A percentile compares a stretch with the other conserved stretches of the same genome.
phyloP scores from a whole-genome alignment of 306 rosid species.

The Datisca glomerata region DNA sequence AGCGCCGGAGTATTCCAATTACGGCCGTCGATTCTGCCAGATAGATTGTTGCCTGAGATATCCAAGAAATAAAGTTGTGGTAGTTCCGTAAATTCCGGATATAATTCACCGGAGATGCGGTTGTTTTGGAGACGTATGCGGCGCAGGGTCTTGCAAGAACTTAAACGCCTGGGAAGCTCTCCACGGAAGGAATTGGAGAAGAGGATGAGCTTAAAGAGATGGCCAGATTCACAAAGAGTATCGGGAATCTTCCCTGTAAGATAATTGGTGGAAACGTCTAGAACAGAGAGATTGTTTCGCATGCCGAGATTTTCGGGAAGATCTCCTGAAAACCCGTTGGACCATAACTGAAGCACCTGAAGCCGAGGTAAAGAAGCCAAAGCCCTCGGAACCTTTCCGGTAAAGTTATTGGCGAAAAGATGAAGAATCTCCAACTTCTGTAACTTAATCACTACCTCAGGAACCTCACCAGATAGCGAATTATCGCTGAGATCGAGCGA shows the following conservation, averaged over 20 bases:
- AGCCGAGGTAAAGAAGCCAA: conserved; percentile 50
- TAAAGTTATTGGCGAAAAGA: conserved; percentile 66
- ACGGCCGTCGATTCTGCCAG: conserved; percentile 43
- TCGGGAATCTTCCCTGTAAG: conserved; percentile 63
- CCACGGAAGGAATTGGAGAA: conserved; percentile 68
- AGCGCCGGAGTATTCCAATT: conserved; percentile 62
- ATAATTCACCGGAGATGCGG: conserved; percentile 44
- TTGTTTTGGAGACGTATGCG: conserved; percentile 84
- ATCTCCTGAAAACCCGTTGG: conserved; percentile 60
- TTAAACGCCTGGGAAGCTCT: conserved; percentile 32
- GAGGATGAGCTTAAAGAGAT: conserved; percentile 73
- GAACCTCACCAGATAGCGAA: conserved; percentile 57
- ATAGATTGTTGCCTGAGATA: conserved; percentile 50
- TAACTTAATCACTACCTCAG: conserved; percentile 39
- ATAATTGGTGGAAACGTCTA: conserved; percentile 73
- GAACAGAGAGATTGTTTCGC: conserved; percentile 54
- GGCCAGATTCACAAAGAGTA: conserved; percentile 39
- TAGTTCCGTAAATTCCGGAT: conserved; percentile 27
- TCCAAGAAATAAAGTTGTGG: conserved; percentile 61
- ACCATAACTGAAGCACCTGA: conserved; percentile 90
- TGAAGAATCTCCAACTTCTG: conserved; percentile 68
- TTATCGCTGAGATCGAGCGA: conserved; percentile 88
- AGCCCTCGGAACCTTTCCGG: conserved; percentile 47
- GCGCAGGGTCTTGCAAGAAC: conserved; percentile 45
- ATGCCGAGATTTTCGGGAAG: conserved; percentile 64